Evolutionary conservation across 345 rosid genomes (phyloP), one percentile per base, ranked within the genome.

Genomic region (Geranium rotundifolium): DNA sequence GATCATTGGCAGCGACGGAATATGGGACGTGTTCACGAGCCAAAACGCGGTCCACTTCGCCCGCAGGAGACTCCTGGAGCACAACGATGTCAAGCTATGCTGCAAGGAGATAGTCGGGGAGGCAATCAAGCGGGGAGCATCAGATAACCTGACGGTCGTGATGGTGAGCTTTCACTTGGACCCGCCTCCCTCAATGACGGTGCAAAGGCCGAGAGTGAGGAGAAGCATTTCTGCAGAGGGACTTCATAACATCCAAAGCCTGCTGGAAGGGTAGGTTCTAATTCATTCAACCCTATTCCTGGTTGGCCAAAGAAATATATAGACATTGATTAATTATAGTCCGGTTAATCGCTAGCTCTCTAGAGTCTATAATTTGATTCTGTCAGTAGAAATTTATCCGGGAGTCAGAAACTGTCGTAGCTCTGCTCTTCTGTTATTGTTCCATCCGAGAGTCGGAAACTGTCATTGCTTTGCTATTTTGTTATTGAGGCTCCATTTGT

Each of bases 1-100:
- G 68, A 77, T 92, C 30, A 80, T 92, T 2, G 88, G 82, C 4
- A 84, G 96, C 56, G 96, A 89, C 23, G 93, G 98, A 52, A 75
- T 92, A 69, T 89, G 98, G 96, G 93, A 92, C 1, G 75, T 85
- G 31, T 84, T 87, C 66, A 72, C 86, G 18, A 92, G 84, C 77
- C 95, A 84, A 72, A 84, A 89, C 56, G 87, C 98, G 17, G 85
- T 89, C 63, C 81, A 82, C 75, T 87, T 85, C 62, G 77, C 85
- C 20, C 72, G 93, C 67, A 79, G 81, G 74, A 76, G 80, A 59
- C 87, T 92, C 18, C 93, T 82, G 59, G 79, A 85, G 68, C 91
- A 85, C 78, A 87, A 89, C 16, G 86, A 92, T 73, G 81, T 87
- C 59, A 77, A 79, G 52, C 68, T 67, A 55, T 83, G 93, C 69